Evolutionary conservation across 768 basidiomycete genomes (phyloP), one percentile per base, ranked within the genome.

Genomic region (Rhizopogon rudus): DNA sequence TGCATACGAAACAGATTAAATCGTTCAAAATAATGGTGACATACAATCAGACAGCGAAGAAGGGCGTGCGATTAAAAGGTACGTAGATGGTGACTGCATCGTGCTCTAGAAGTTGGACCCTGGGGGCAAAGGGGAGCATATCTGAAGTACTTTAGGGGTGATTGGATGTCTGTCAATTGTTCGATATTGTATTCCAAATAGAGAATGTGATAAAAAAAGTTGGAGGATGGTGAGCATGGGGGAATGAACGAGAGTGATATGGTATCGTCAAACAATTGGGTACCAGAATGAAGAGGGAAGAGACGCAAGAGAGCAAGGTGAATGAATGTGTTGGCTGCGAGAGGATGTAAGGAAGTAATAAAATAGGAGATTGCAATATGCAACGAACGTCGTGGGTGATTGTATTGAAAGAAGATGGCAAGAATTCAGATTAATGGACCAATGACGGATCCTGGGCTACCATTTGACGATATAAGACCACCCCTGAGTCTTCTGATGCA

Each of bases 401-500:
- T 61, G 53, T 59, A 61, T 51, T 44, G 51, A 52, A 60, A 62
- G 35, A 49, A 37, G 44, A 56, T 50, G 52, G 44, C 29, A 51
- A 58, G 33, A 31, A 35, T 39, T 50, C 42, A 37, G 44, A 40
- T 40, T 52, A 67, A 55, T 71, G 70, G 61, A 79, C 80, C 67
- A 91, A 73, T 58, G 85, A 82, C 41, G 84, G 84, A 65, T 91
- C 87, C 59, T 88, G 81, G 51, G 83, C 84, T 64, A 91, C 77
- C 69, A 92, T 82, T 70, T 89, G 87, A 58, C 88, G 85, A 75
- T 91, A 90, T 66, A 93, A 70, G 60, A 86, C 89, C 59, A 93
- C 88, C 60, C 87, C 88, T 51, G 91, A 93, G 68, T 92, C 91
- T 57, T 70, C 69, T 49, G 69, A 81, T 16, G 86, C 88, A 45